Conservation (phyloP, 805 yeast genomes). For the Candida rishiriensis region DNA sequence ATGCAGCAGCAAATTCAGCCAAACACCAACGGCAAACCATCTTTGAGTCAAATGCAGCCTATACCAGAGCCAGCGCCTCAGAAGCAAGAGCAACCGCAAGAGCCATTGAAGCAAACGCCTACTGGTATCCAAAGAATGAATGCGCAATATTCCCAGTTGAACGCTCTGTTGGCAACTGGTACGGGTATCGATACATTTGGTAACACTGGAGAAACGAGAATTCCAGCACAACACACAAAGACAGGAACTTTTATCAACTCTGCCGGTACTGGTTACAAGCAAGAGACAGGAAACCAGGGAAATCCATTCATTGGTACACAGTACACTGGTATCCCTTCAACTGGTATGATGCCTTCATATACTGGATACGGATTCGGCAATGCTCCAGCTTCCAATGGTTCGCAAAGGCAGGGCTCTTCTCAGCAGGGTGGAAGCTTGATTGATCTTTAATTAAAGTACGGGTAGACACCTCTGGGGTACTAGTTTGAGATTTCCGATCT, state of each 20-base stretch:
- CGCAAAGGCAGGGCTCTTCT: constrained; percentile 21
- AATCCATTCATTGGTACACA: constrained; percentile 67
- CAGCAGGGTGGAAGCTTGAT: constrained; percentile 27
- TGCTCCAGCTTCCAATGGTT: constrained; percentile 31
- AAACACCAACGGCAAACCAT: constrained; percentile 22
- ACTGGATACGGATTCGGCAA: constrained; percentile 97
- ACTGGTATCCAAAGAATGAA: constrained; percentile 55
- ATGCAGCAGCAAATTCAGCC: constrained; percentile 30
- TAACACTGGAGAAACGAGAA: constrained; percentile 74
- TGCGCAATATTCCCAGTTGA: constrained; percentile 65
- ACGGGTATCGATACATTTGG: constrained; percentile 94
- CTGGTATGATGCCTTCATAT: constrained; percentile 68
- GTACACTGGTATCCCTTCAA: constrained; percentile 66
- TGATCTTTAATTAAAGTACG: constrained; percentile 20
- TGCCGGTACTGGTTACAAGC: constrained; percentile 77
- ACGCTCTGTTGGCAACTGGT: constrained; percentile 74
- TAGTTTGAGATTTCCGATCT: too few species aligned
- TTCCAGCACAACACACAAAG: constrained; percentile 90
- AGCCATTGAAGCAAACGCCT: constrained; percentile 40
- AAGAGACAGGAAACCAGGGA: constrained; percentile 40
- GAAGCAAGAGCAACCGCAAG: constrained; percentile 24
- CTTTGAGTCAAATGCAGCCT: background rate
- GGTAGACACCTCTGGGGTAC: too few species aligned
- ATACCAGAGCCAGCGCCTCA: constrained; percentile 19
- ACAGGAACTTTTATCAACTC: constrained; percentile 80